Base-by-base conservation (phyloP, 2,329 filamentous ascomycete species). In the Neonectria neomacrospora region DNA sequence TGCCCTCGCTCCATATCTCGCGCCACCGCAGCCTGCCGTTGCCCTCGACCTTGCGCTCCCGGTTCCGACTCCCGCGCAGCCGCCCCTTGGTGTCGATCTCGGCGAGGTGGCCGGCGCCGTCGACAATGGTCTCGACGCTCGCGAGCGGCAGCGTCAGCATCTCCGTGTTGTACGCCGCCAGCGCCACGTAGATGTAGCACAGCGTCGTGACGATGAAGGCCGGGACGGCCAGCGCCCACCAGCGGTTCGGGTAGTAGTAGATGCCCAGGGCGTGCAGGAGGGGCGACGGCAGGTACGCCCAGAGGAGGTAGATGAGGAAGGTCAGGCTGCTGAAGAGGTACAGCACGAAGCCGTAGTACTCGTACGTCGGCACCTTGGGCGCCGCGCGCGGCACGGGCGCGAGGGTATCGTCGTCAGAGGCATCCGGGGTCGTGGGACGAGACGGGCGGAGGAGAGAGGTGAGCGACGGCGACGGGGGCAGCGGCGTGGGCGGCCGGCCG, bases 291-390 rank as follows among this genome's bases (percentile, higher is more conserved):
- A 98, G 88, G 79, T 96, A 98, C 14, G 91, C 91, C 96, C 94
- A 97, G 11, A 90, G 82, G 14, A 90, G 81, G 77, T 88, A 91
- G 74, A 87, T 84, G 75, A 91, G 82, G 76, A 98, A 98, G 2
- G 89, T 89, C 54, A 96, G 83, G 22, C 90, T 93, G 66, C 91
- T 94, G 75, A 95, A 93, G 41, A 99, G 86, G 81, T 99, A 98
- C 53, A 99, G 87, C 57, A 97, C 95, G 80, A 99, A 99, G 76
- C 96, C 96, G 78, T 98, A 98, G 86, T 98, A 99, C 77, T 99
- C 96, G 81, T 99, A 98, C 0, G 96, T 99, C n/a, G 96, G 96
- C 2, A 99, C 94, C 76, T 96, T 94, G 2, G 96, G 96, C 57
- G 91, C 91, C 2, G 94, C 94, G 59, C 93, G 91, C 6, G 94